Percentiles rank a stretch among this genome's conserved stretches.
phyloP scores from a whole-genome alignment of 192 early-diverging fungal species.

The Coemansia asiatica region DNA sequence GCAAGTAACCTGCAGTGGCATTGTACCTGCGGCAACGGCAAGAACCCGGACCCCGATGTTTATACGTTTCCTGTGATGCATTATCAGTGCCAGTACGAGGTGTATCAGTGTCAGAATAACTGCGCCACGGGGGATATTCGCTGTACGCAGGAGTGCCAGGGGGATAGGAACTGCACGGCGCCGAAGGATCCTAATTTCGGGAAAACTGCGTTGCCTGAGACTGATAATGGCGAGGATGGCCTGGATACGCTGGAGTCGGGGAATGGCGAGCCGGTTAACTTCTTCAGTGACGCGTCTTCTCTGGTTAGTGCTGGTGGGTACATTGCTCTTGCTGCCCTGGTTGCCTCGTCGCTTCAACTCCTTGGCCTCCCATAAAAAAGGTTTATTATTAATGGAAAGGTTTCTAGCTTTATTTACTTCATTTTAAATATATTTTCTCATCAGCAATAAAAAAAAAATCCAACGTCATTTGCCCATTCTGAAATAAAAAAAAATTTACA shows the following conservation, averaged over 20 bases:
- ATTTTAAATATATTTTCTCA: not conserved
- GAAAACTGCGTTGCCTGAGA: slow-evolving; percentile 35
- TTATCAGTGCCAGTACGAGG: slow-evolving; percentile 52
- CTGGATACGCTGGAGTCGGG: slow-evolving; percentile 31
- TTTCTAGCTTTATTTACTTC: not conserved
- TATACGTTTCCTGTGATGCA: slow-evolving; percentile 58
- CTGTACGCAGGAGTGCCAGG: slow-evolving; percentile 57
- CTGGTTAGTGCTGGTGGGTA: slow-evolving; percentile 38
- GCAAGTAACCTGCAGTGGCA: slow-evolving; percentile 43
- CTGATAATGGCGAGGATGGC: slow-evolving; percentile 34
- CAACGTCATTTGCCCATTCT: not conserved
- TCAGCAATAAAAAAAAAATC: too few species aligned
- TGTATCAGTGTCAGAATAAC: slow-evolving; percentile 55
- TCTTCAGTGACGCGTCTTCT: slow-evolving; percentile 44
- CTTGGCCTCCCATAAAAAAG: slow-evolving; percentile 35
- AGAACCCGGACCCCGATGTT: slow-evolving; percentile 52
- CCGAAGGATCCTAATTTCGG: slow-evolving; percentile 54
- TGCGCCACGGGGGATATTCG: slow-evolving; percentile 55
- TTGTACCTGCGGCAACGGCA: slow-evolving; percentile 55
- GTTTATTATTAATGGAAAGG: too few species aligned
- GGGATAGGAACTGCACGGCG: slow-evolving; percentile 54
- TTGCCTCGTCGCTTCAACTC: slow-evolving; percentile 43
- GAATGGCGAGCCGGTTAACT: slow-evolving; percentile 35
- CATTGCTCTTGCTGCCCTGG: slow-evolving; percentile 32
- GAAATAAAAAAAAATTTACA: not conserved